phyloP scores from a whole-genome alignment of 1,284 basidiomycete genomes.

The Cryptococcus wingfieldii region DNA sequence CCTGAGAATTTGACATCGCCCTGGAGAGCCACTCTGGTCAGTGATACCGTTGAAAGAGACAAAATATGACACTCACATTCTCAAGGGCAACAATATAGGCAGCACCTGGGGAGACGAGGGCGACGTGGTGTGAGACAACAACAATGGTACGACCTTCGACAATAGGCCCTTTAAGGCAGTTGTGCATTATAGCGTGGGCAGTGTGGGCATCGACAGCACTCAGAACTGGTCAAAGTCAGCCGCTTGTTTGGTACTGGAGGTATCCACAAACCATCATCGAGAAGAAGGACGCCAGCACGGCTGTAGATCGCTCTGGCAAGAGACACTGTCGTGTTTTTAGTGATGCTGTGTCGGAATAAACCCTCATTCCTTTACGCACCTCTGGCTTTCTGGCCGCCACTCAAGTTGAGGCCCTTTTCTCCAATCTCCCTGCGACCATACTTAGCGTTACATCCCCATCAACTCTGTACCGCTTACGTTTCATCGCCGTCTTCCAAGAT shows the following conservation, averaged over 20 bases:
- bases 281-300: conserved; percentile 72
- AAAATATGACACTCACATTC: conserved; percentile 53
- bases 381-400: conserved; percentile 92
- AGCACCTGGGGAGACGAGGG: conserved; percentile 42
- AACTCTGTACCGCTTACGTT: conserved; percentile 59
- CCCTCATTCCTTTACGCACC: conserved; percentile 49
- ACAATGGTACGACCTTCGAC: conserved; percentile 73
- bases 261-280: conserved; percentile 69
- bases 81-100: conserved; percentile 63
- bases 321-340: conserved; percentile 54
- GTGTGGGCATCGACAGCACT: conserved; percentile 73
- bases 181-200: conserved; percentile 72
- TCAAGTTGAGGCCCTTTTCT: conserved; percentile 66
- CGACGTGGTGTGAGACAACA: conserved; percentile 76
- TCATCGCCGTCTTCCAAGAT: conserved; percentile 93
- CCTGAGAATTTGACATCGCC: conserved; percentile 73
- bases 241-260: neutral
- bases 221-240: conserved; percentile 18
- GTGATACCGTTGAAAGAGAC: too few relatives aligned
- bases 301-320: conserved; percentile 92
- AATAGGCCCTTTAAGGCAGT: conserved; percentile 80
- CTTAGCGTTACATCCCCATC: conserved; percentile 61
- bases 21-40: conserved; percentile 4
- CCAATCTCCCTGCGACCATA: conserved; percentile 46
- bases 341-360: neutral